Percentiles rank a stretch among this genome's conserved stretches.
Evolutionary conservation across 2,329 filamentous ascomycete genomes (phyloP).

Genomic region (Colletotrichum truncatum): DNA sequence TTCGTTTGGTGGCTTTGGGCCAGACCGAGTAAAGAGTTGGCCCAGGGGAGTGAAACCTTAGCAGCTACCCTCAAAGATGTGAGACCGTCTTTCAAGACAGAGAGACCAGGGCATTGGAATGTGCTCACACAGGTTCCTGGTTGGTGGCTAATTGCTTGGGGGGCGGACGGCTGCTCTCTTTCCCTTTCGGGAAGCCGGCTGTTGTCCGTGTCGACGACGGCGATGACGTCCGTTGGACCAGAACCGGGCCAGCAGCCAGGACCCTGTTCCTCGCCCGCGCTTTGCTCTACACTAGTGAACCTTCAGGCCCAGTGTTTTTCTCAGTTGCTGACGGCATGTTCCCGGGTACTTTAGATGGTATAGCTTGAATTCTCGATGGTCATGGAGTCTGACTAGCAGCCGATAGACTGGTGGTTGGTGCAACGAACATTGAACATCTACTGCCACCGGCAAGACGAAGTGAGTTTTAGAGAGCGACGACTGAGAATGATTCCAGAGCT

Average conservation of each 20-base stretch:
- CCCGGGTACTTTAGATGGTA: background rate
- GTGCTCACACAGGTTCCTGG: background rate
- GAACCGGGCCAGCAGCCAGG: background rate
- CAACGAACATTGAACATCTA: background rate
- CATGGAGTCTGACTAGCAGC: background rate
- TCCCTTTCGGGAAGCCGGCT: constrained; percentile 24
- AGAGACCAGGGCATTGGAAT: background rate
- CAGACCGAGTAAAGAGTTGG: background rate
- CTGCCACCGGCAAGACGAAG: background rate
- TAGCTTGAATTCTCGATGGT: background rate
- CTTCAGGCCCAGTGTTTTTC: background rate
- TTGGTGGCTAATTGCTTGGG: background rate
- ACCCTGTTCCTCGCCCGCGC: constrained; percentile 2
- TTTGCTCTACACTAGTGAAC: background rate
- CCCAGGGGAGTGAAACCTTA: constrained; percentile 10
- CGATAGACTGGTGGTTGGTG: background rate
- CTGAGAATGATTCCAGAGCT: background rate
- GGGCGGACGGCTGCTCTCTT: constrained; percentile 17
- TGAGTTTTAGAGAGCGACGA: background rate
- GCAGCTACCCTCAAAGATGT: background rate
- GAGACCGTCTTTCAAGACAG: background rate
- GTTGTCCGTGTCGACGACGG: constrained; percentile 23
- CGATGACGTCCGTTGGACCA: constrained; percentile 23
- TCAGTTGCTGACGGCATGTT: background rate
- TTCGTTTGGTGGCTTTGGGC: background rate